Percentiles rank a stretch among this genome's conserved stretches.
Evolutionary conservation across 2,329 filamentous ascomycete species (phyloP).

Genomic region (Apiospora sp.): DNA sequence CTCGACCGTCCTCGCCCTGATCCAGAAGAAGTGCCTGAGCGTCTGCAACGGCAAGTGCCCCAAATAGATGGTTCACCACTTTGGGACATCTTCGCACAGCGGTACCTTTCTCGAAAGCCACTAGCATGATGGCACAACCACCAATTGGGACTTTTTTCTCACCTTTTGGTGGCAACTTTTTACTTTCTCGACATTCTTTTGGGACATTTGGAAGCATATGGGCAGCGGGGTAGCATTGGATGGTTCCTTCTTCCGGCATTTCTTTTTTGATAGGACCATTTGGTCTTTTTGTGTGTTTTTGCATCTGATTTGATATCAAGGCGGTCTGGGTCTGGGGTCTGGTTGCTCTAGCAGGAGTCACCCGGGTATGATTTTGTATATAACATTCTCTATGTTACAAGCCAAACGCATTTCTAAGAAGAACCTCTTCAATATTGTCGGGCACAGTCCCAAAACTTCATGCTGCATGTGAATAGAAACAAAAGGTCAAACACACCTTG

Average conservation of each 20-base stretch:
- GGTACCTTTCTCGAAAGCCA: not conserved
- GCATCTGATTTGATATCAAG: not conserved
- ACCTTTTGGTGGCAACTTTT: not conserved
- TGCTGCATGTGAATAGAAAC: not conserved
- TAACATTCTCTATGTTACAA: not conserved
- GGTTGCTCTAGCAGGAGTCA: not conserved
- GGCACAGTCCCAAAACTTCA: not conserved
- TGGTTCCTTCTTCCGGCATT: not conserved
- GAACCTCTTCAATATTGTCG: not conserved
- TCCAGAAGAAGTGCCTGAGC: constrained; percentile 19
- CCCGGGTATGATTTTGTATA: constrained; percentile 4
- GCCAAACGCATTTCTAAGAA: not conserved
- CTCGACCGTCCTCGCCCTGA: constrained; percentile 18
- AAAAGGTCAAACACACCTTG: no score
- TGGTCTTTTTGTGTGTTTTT: not conserved
- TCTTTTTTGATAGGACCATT: not conserved
- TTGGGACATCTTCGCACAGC: not conserved
- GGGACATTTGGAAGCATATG: constrained; percentile 16
- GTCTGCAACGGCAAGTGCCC: constrained; percentile 23
- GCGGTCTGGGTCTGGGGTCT: not conserved
- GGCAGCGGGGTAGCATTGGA: constrained; percentile 13
- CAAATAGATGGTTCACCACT: not conserved
- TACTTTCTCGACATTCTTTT: constrained; percentile 10
- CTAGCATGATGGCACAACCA: not conserved
- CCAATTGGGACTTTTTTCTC: not conserved